Evolutionary conservation across 371 early-diverging fungal species (phyloP).

Genomic region (Saksenaea vasiformis): DNA sequence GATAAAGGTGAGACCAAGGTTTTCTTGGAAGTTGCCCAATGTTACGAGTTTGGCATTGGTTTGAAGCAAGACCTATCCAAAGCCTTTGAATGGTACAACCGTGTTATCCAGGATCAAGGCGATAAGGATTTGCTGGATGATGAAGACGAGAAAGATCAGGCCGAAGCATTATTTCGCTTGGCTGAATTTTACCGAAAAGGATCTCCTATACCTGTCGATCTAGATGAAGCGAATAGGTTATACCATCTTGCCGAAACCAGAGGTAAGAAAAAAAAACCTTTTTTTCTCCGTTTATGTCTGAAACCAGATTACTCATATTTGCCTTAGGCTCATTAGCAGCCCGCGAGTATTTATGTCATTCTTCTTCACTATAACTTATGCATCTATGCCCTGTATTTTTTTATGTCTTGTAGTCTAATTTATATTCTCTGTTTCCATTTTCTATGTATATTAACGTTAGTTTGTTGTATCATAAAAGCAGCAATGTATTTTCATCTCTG

Average conservation of each 20-base stretch:
- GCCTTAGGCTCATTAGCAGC: neutral
- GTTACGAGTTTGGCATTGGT: constrained; percentile 87
- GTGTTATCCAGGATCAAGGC: constrained; percentile 12
- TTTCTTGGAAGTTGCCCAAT: constrained; percentile 48
- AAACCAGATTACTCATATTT: neutral
- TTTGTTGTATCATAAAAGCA: neutral
- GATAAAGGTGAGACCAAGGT: constrained; percentile 31
- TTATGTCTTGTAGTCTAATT: neutral
- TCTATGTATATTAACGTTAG: neutral
- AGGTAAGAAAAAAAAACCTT: neutral
- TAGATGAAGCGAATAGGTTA: neutral
- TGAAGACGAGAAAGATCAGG: neutral
- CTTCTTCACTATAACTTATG: neutral
- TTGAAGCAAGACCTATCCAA: constrained; percentile 58
- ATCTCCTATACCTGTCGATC: neutral
- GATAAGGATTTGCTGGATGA: constrained; percentile 4
- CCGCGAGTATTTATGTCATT: neutral
- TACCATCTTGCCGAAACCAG: neutral
- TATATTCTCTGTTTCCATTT: neutral
- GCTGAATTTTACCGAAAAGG: constrained; percentile 12
- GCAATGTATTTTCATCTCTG: neutral
- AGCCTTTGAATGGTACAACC: constrained; percentile 82
- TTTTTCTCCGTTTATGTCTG: neutral
- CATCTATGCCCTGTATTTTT: neutral
- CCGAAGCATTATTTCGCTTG: constrained; percentile 1